Evolutionary conservation across 2,329 filamentous ascomycete genomes (phyloP).

Genomic region (Fonsecaea nubica): DNA sequence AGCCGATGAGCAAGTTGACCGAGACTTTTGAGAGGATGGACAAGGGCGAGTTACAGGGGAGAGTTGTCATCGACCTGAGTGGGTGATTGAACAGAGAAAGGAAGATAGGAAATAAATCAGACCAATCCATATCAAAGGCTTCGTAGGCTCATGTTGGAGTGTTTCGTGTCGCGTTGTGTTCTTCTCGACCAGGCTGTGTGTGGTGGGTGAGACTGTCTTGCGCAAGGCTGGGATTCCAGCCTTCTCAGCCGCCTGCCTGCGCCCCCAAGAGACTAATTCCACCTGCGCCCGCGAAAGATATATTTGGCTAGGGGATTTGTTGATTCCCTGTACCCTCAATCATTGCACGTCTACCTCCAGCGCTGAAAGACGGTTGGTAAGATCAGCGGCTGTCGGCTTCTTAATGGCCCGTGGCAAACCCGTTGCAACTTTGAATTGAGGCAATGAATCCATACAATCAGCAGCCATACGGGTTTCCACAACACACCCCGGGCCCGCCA

Average conservation of each 20-base stretch:
- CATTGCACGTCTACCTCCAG: not conserved
- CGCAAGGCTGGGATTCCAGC: conserved; percentile 4
- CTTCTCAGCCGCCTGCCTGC: not conserved
- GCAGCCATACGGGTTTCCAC: conserved; percentile 35
- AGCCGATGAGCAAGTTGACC: conserved; percentile 57
- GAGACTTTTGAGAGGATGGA: conserved; percentile 56
- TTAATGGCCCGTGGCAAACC: not conserved
- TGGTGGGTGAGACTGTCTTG: conserved; percentile 3
- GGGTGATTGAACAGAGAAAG: conserved; percentile 18
- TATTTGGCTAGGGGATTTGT: not conserved
- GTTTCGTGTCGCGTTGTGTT: not conserved
- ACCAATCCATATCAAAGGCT: not conserved
- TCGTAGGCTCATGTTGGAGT: not conserved
- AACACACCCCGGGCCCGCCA: conserved; percentile 38
- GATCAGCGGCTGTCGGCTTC: not conserved
- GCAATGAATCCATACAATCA: conserved; percentile 35
- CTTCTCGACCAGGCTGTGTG: not conserved
- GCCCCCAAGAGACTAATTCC: conserved; percentile 1
- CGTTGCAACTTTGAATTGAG: not conserved
- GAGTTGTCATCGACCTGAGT: conserved; percentile 56
- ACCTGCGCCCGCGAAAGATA: not conserved
- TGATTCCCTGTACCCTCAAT: not conserved
- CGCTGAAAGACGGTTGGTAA: not conserved
- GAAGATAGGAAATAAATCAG: conserved; percentile 6
- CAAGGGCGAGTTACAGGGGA: conserved; percentile 52